Base-by-base conservation (phyloP, 2,329 filamentous ascomycete species). In the Elsinoe fawcettii region DNA sequence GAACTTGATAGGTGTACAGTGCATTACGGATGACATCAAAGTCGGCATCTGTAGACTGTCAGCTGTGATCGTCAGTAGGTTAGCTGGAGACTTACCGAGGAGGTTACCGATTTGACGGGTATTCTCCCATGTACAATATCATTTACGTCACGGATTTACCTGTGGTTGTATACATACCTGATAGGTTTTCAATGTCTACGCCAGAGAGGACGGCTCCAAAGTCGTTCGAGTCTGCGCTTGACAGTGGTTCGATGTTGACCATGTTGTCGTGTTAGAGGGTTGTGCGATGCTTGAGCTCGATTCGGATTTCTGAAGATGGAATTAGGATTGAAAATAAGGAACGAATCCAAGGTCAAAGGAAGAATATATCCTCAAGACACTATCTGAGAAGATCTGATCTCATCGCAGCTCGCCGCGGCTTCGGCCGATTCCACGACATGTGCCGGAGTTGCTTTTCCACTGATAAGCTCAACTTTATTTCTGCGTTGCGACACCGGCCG, bases 1-100 rank as follows among this genome's bases (percentile, higher is more conserved):
- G 75, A 12, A 90, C 80, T 60, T 87, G 84, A 66, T 87, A 74
- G 11, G 72, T 77, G 74, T 87, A 90, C 3, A 90, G 78, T 1
- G 85, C 81, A 16, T 82, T 71, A 59, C 78, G 80, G 65, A 91
- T 83, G 18, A 77, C 68, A 6, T 77, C 72, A 66, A 88, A 89
- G 64, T 87, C 82, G 62, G 75, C 75, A 62, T 88, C 84, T 76
- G 62, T 57, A 43, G 60, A 22, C 16, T 23, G 53, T 59, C 41
- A 57, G 43, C 47, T 36, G 6, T 4, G 47, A 18, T 12, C 30
- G 25, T 16, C 16, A 58, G 53, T n/a, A 25, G 23, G 43, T 36
- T 53, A 54, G 51, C 36, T 22, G 14, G 25, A 30, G 5, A 34
- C 32, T 58, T 61, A 59, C 58, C 53, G 59, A 77, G 73, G 78